Conservation (phyloP, 2,329 filamentous ascomycete species). For the Diaporthe longicolla region DNA sequence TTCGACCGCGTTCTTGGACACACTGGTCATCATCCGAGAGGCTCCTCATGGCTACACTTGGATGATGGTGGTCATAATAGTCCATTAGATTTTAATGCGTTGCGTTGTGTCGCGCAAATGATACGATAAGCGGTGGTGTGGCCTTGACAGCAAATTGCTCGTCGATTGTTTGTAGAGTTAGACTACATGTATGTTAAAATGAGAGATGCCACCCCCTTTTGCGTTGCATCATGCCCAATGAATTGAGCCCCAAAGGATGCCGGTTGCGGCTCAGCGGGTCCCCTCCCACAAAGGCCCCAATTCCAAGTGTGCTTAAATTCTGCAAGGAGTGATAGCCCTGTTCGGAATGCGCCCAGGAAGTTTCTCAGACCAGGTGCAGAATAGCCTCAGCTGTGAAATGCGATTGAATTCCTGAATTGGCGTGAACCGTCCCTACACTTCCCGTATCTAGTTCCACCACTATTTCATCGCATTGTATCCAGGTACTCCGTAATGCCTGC, state of each 20-base stretch:
- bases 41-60: not conserved
- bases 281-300: not conserved
- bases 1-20: slow-evolving; percentile 11
- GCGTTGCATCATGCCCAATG: not conserved
- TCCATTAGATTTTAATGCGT: slow-evolving; percentile 16
- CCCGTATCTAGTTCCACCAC: not conserved
- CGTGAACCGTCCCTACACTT: not conserved
- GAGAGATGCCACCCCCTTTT: slow-evolving; percentile 7
- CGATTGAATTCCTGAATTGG: not conserved
- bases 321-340: not conserved
- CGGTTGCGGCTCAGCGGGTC: not conserved
- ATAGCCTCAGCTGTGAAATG: not conserved
- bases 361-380: not conserved
- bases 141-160: not conserved
- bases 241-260: not conserved
- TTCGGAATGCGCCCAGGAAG: not conserved
- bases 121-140: slow-evolving; percentile 3
- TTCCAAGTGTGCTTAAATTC: not conserved
- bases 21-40: not conserved
- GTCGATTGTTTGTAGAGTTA: slow-evolving; percentile 20
- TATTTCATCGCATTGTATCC: not conserved
- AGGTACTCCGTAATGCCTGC: too few species aligned
- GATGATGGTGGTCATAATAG: slow-evolving; percentile 21
- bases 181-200: slow-evolving; percentile 17
- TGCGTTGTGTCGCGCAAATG: slow-evolving; percentile 8